Evolutionary conservation across 2,329 filamentous ascomycete species (phyloP).

Genomic region (Colletotrichum plurivorum): DNA sequence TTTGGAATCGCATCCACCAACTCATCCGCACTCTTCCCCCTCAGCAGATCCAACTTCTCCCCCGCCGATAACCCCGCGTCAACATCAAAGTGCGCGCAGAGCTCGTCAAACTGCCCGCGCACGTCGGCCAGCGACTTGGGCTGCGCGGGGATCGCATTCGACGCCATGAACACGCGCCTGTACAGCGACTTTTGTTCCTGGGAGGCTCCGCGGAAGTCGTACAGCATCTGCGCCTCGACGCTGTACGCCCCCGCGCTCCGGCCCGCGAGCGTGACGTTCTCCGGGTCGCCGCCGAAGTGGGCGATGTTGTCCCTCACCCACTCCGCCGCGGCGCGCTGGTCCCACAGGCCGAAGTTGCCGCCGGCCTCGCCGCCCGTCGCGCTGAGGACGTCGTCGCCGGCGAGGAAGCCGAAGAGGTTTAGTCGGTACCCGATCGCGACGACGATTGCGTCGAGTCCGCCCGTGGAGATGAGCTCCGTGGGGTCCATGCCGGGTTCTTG

Average conservation of each 20-base stretch:
- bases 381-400: conserved; percentile 52
- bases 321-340: conserved; percentile 65
- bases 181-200: conserved; percentile 44
- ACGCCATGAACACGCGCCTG: conserved; percentile 57
- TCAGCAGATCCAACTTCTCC: conserved; percentile 51
- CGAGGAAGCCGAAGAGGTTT: conserved; percentile 64
- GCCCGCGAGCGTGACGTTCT: conserved; percentile 58
- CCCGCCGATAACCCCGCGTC: conserved; percentile 39
- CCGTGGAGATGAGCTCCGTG: conserved; percentile 56
- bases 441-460: conserved; percentile 55
- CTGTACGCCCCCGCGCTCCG: conserved; percentile 61
- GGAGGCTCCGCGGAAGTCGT: conserved; percentile 48
- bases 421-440: conserved; percentile 62
- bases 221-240: conserved; percentile 56
- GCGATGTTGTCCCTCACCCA: conserved; percentile 64
- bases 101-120: conserved; percentile 58
- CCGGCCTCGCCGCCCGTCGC: conserved; percentile 42
- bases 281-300: conserved; percentile 60
- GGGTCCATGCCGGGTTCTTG: conserved; percentile 59
- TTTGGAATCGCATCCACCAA: conserved; percentile 53
- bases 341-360: conserved; percentile 59
- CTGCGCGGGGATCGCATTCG: conserved; percentile 61
- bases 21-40: conserved; percentile 48
- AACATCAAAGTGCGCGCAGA: conserved; percentile 53
- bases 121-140: conserved; percentile 54